phyloP scores from a whole-genome alignment of 352 stramenopile genomes.

The Plasmopara viticola region DNA sequence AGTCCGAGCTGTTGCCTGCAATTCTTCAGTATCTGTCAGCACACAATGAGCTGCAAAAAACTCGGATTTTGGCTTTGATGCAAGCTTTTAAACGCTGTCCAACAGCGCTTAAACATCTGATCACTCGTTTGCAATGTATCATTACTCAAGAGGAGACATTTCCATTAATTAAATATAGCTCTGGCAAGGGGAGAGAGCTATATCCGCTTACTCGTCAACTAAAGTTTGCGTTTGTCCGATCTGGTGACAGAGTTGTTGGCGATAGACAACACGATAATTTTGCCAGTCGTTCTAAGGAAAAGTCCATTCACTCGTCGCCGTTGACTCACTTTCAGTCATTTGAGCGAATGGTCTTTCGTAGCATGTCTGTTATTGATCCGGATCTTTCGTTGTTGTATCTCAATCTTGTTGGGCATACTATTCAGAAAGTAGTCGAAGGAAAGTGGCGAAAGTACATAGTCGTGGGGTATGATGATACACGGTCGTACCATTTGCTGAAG shows the following conservation, averaged over 20 bases:
- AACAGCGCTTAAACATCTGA: constrained; percentile 44
- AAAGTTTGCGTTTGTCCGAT: constrained; percentile 42
- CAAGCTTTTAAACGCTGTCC: constrained; percentile 43
- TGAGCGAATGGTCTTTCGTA: constrained; percentile 67
- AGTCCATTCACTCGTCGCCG: constrained; percentile 63
- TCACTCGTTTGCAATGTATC: constrained; percentile 59
- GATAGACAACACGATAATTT: constrained; percentile 5
- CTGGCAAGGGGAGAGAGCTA: constrained; percentile 62
- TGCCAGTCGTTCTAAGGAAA: constrained; percentile 12
- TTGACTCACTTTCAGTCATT: constrained; percentile 86
- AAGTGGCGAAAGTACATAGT: constrained; percentile 78
- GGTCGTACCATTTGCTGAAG: constrained; percentile 57
- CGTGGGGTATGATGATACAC: constrained; percentile 53
- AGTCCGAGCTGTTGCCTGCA: constrained; percentile 63
- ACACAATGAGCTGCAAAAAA: constrained; percentile 25
- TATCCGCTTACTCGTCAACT: constrained; percentile 71
- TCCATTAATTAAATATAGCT: constrained; percentile 51
- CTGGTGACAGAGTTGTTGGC: constrained; percentile 14
- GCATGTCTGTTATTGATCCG: constrained; percentile 42
- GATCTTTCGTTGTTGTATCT: constrained; percentile 53
- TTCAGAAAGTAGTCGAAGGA: constrained; percentile 71
- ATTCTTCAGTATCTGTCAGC: constrained; percentile 51
- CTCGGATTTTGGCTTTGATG: constrained; percentile 30
- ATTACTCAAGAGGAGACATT: constrained; percentile 73
- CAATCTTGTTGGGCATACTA: constrained; percentile 58